Conservation (phyloP, 768 basidiomycete genomes). For the Wakefieldia striispora region DNA sequence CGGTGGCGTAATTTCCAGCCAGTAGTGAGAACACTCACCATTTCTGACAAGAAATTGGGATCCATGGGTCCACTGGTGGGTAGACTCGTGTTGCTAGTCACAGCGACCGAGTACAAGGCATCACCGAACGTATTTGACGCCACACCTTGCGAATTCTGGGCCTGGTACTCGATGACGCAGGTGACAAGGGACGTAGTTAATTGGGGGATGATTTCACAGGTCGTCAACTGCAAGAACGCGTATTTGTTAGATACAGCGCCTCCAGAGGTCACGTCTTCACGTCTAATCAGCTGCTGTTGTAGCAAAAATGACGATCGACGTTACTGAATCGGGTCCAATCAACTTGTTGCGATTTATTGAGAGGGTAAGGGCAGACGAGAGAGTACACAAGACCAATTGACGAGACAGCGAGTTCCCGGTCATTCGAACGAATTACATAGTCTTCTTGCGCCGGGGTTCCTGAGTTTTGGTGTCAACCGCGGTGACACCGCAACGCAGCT, state of each 20-base stretch:
- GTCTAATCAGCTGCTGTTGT: too few relatives aligned
- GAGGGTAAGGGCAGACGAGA: conserved; percentile 9
- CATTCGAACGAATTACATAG: conserved; percentile 3
- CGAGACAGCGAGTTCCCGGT: too few relatives aligned
- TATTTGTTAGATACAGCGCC: conserved; percentile 1
- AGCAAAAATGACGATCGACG: not conserved
- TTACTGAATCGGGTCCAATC: conserved; percentile 1
- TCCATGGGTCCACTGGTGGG: too few relatives aligned
- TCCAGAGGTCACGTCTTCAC: conserved; percentile 1
- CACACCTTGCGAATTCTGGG: conserved; percentile 11
- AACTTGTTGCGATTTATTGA: not conserved
- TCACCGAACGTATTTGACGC: conserved; percentile 17
- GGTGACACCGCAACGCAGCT: too few relatives aligned
- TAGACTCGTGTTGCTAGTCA: not conserved
- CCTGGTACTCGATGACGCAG: conserved; percentile 4
- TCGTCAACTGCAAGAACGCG: conserved; percentile 2
- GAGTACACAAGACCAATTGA: conserved; percentile 2
- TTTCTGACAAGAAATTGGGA: not conserved
- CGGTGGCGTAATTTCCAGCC: too few relatives aligned
- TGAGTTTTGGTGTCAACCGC: not conserved
- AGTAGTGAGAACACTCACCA: not conserved
- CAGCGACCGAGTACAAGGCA: conserved; percentile 11
- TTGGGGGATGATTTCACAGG: conserved; percentile 7
- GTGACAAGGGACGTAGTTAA: conserved; percentile 5
- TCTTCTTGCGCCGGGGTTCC: not conserved